These are phyloP conservation scores for Cladosporium halotolerans DNA, from an alignment of 2,329 filamentous ascomycete species.

Conservation along the genomic window DNA sequence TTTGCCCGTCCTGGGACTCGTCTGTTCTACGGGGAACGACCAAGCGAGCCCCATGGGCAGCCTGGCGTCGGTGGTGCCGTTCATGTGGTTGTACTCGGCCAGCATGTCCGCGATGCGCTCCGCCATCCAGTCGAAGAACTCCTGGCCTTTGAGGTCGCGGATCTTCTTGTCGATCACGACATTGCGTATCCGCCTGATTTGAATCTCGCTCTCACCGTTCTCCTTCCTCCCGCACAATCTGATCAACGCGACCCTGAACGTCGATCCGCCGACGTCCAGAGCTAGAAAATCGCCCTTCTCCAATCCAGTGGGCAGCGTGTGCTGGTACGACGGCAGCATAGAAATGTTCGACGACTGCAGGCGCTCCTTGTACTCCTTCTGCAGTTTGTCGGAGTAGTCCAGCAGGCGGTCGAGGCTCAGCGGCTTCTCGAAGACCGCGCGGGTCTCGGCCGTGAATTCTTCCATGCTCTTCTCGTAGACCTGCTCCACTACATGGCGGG, in stretches of 20 bases:
- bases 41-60: conserved; percentile 58
- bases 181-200: conserved; percentile 49
- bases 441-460: conserved; percentile 40
- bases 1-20: conserved; percentile 51
- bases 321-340: conserved; percentile 61
- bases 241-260: conserved; percentile 57
- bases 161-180: conserved; percentile 53
- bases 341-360: conserved; percentile 52
- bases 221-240: conserved; percentile 45
- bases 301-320: conserved; percentile 53
- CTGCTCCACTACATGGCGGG: conserved; percentile 32
- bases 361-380: conserved; percentile 49
- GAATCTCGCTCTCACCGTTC: conserved; percentile 39
- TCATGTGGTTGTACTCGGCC: conserved; percentile 34
- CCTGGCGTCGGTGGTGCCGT: conserved; percentile 28
- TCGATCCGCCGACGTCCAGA: conserved; percentile 61
- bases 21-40: conserved; percentile 63
- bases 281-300: conserved; percentile 57
- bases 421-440: conserved; percentile 39
- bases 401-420: conserved; percentile 37
- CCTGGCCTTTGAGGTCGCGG: conserved; percentile 47
- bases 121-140: conserved; percentile 64
- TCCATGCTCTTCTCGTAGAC: conserved; percentile 42
- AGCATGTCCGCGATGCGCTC: conserved; percentile 52
- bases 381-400: conserved; percentile 39